phyloP scores from a whole-genome alignment of 805 yeast genomes.

The Metschnikowia cerradonensis region DNA sequence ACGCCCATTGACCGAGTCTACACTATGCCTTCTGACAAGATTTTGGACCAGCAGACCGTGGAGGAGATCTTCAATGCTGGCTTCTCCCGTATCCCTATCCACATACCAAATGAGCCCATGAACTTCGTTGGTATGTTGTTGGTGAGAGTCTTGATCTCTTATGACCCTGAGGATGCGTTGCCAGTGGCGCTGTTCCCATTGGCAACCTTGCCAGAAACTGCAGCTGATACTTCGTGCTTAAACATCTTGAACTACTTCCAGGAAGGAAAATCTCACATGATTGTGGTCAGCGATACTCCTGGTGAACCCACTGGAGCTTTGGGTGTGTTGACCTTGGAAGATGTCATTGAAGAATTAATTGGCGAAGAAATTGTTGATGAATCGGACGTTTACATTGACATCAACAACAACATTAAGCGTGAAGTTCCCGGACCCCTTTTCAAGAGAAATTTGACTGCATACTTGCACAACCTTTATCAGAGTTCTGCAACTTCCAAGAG shows the following conservation, averaged over 20 bases:
- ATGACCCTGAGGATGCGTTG: conserved; percentile 93
- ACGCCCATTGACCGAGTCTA: conserved; percentile 89
- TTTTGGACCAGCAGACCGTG: conserved; percentile 78
- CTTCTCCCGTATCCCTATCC: conserved; percentile 91
- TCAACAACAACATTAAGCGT: conserved; percentile 80
- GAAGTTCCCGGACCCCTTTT: conserved; percentile 71
- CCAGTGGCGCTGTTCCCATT: conserved; percentile 92
- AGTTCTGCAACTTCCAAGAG: conserved; percentile 35
- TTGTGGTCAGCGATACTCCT: conserved; percentile 80
- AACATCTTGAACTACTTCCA: conserved; percentile 94
- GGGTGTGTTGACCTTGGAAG: conserved; percentile 92
- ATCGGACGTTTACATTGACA: conserved; percentile 88
- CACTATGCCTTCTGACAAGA: conserved; percentile 78
- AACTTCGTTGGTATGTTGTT: conserved; percentile 94
- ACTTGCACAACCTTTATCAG: conserved; percentile 57
- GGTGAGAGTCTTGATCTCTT: conserved; percentile 86
- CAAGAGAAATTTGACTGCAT: conserved; percentile 64
- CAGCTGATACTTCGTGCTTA: conserved; percentile 85
- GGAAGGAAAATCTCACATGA: conserved; percentile 97
- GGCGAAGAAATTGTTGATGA: conserved; percentile 98
- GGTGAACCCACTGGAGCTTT: conserved; percentile 80
- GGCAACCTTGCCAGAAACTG: conserved; percentile 94
- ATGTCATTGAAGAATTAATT: conserved; percentile 95
- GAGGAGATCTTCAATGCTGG: conserved; percentile 92
- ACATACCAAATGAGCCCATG: conserved; percentile 80